Evolutionary conservation across 495 filamentous ascomycete genomes (phyloP).

Genomic region (Parmelia sp.): DNA sequence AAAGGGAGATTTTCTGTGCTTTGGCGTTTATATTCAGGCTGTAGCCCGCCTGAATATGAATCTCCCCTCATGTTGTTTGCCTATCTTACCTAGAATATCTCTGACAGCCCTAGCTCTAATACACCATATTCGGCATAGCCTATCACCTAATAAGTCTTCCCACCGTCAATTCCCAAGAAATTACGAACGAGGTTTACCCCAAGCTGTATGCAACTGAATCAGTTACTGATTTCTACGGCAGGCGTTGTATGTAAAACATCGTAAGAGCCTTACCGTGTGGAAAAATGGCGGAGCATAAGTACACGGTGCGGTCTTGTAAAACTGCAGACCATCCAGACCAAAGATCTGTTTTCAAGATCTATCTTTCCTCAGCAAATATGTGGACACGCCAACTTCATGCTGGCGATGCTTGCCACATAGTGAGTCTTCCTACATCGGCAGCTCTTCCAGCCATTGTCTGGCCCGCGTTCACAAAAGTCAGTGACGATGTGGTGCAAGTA

Average conservation of each 20-base stretch:
- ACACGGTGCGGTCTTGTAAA: conserved; percentile 18
- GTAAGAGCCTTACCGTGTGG: not conserved
- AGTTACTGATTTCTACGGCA: not conserved
- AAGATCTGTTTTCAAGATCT: conserved; percentile 58
- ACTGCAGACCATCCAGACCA: conserved; percentile 38
- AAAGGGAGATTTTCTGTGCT: too few relatives aligned
- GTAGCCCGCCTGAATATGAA: too few relatives aligned
- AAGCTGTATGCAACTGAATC: not conserved
- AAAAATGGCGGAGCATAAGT: not conserved
- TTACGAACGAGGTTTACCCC: not conserved
- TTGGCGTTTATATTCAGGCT: too few relatives aligned
- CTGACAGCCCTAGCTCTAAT: too few relatives aligned
- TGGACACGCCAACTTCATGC: conserved; percentile 52
- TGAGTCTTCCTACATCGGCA: conserved; percentile 36
- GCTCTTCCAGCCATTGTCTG: conserved; percentile 58
- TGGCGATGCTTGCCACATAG: conserved; percentile 53
- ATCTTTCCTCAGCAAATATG: conserved; percentile 59
- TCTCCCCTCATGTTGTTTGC: too few relatives aligned
- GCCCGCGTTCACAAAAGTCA: conserved; percentile 57
- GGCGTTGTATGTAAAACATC: not conserved
- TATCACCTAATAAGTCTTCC: too few relatives aligned
- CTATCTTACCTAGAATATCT: too few relatives aligned
- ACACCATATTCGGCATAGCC: too few relatives aligned
- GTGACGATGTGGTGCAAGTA: conserved; percentile 57
- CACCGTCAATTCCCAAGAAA: too few relatives aligned